These are phyloP conservation scores for Neurospora sp. DNA, from an alignment of 495 filamentous ascomycete species.

Conservation along the genomic window DNA sequence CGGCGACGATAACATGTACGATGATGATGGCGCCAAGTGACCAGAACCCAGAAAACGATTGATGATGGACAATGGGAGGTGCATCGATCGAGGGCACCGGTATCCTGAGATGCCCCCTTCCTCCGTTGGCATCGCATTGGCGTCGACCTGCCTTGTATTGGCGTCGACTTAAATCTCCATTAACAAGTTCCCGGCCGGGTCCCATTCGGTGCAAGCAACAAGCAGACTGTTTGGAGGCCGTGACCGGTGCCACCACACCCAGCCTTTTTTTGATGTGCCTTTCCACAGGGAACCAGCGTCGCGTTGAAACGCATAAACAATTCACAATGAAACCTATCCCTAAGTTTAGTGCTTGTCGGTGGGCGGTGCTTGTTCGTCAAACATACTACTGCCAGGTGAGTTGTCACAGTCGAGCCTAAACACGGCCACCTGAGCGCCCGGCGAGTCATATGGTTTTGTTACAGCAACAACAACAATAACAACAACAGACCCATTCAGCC, in stretches of 20 bases:
- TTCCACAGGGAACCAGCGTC: not conserved
- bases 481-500: not conserved
- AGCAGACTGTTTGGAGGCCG: not conserved
- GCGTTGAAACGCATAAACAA: not conserved
- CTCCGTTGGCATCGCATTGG: not conserved
- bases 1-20: not conserved
- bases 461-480: not conserved
- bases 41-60: not conserved
- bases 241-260: not conserved
- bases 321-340: not conserved
- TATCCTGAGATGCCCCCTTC: not conserved
- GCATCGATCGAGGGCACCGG: not conserved
- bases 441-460: not conserved
- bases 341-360: not conserved
- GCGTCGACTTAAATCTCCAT: not conserved
- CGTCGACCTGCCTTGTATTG: not conserved
- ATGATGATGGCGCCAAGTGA: not conserved
- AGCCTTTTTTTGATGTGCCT: not conserved
- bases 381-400: not conserved
- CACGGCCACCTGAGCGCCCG: not conserved
- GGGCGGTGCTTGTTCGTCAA: not conserved
- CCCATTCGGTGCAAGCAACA: not conserved
- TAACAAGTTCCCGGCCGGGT: not conserved
- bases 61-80: not conserved
- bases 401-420: not conserved